Percentiles rank a stretch among this genome's conserved stretches.
Conservation (phyloP, 257 asterid species). For the Ballota nigra region DNA sequence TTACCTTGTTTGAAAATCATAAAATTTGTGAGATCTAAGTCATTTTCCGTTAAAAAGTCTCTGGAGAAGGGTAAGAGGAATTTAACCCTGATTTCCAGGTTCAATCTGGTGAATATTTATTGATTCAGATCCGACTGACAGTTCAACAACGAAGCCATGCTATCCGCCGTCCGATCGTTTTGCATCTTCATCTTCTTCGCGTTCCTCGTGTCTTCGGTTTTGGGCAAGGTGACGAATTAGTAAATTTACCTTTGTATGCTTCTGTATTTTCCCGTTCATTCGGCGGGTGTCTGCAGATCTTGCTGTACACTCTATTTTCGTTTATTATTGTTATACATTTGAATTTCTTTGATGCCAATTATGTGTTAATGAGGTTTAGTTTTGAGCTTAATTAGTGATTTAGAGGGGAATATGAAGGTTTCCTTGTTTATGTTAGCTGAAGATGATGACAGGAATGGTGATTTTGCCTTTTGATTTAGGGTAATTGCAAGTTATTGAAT, state of each 20-base stretch:
- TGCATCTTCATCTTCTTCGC: conserved; percentile 20
- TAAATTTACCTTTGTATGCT: conserved; percentile 6
- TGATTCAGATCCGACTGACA: conserved; percentile 31
- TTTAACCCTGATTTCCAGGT: conserved; percentile 12
- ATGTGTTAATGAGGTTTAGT: neutral
- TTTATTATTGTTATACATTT: neutral
- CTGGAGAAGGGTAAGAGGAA: neutral
- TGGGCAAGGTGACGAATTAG: conserved; percentile 37
- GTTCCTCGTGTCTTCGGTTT: conserved; percentile 26
- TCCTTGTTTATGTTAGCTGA: conserved; percentile 1
- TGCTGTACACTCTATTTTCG: neutral
- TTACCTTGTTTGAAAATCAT: conserved; percentile 4
- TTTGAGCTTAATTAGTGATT: conserved; percentile 8
- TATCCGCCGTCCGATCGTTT: conserved; percentile 23
- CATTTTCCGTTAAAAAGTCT: neutral
- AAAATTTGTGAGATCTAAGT: conserved; percentile 23
- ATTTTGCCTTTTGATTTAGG: conserved; percentile 1
- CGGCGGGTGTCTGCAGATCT: conserved; percentile 12
- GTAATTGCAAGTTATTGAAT: conserved; percentile 10
- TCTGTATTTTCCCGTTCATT: neutral
- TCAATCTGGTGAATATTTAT: conserved; percentile 2
- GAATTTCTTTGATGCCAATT: neutral
- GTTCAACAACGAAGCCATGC: conserved; percentile 27
- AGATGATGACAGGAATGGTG: conserved; percentile 7
- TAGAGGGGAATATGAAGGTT: neutral